Evolutionary conservation across 257 asterid genomes (phyloP), one percentile per base, ranked within the genome.

Genomic region (Nyctanthes arbortristis): DNA sequence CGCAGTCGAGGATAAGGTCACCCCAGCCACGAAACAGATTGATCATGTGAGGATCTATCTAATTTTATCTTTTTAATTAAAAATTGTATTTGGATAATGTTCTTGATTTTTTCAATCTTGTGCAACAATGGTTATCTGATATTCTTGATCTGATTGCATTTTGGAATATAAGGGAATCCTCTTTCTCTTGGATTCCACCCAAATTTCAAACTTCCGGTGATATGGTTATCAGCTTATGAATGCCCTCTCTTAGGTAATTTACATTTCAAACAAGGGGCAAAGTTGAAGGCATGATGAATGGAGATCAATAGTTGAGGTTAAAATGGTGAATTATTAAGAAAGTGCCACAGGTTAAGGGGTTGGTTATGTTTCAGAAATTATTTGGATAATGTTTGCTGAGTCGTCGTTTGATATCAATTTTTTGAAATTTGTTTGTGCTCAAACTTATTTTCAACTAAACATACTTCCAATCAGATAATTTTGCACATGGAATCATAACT

Each of bases 11-110:
- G 91, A 84, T 73, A 91, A 91, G 74, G 88, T 87, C 72, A 93
- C 97, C 49, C 78, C 99, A 72, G 99, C 99, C 5, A 89, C 99
- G 69, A 91, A 87, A 73, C 99, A 93, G 89, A 93, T 93, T 79
- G 97, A 93, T 82, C 99, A 93, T 77, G 99, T 93, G 83, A 79
- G 92, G 59, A 4, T 18, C 7, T 39, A n/a, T 28, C 20, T n/a
- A n/a, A n/a, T 68, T 69, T 54, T 24, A 16, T 45, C 11, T 6
- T 45, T 14, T n/a, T 16, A 45, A 45, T 45, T 3, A 10, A 45
- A 1, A 22, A n/a, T 45, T 43, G 54, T 0, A 43, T 7, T 52
- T 52, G 59, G 59, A 52, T 8, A 52, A 22, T 22, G 7, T 13
- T 22, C 22, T 49, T 0, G 30, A 28, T 22, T 49, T 45, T 49